phyloP scores from a whole-genome alignment of 305 asterid species.

The Fraxinus greggii region DNA sequence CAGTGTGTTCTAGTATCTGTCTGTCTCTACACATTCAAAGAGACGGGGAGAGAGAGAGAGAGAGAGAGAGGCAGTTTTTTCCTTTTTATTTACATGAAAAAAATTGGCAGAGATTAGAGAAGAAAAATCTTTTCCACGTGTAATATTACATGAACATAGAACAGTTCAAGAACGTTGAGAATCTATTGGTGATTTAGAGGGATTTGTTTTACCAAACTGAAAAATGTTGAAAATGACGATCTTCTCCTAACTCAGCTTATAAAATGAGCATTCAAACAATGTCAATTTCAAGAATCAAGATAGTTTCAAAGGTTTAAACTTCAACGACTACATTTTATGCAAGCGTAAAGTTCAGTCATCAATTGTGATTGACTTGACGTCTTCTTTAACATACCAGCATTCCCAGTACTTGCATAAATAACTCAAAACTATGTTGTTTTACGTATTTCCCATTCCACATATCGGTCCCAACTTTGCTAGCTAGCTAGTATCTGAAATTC shows the following conservation, averaged over 20 bases:
- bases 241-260: background rate
- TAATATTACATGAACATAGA: background rate
- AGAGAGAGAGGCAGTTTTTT: background rate
- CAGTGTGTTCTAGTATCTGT: constrained; percentile 10
- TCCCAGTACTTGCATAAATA: background rate
- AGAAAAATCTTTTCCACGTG: constrained; percentile 30
- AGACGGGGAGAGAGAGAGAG: background rate
- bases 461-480: background rate
- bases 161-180: no score
- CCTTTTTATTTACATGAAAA: constrained; percentile 1
- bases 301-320: background rate
- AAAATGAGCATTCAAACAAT: background rate
- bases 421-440: background rate
- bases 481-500: background rate
- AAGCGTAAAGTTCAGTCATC: background rate
- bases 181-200: background rate
- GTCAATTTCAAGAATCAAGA: background rate
- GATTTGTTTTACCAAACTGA: background rate
- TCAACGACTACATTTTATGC: background rate
- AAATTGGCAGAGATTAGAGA: constrained; percentile 4
- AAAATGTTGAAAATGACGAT: background rate
- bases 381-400: background rate
- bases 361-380: background rate
- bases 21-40: background rate
- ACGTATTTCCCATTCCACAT: background rate